These are phyloP conservation scores for Epichloe aotearoae DNA, from an alignment of 2,329 filamentous ascomycete genomes.

Conservation along the genomic window DNA sequence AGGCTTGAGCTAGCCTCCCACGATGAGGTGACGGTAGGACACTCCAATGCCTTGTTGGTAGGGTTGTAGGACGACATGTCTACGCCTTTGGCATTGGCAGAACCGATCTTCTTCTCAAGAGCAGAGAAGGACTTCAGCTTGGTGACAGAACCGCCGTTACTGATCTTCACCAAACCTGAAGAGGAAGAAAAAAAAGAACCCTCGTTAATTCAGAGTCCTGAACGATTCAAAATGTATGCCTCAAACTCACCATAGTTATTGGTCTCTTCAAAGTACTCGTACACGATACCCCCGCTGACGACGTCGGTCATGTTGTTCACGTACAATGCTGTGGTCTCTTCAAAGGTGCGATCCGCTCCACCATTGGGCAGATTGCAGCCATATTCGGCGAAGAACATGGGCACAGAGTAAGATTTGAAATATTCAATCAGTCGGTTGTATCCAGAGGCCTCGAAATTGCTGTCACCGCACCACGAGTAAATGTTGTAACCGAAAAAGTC, in stretches of 20 bases:
- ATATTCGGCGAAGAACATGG: constrained; percentile 97
- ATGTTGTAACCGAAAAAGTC: constrained; percentile 99
- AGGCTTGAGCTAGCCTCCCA: constrained; percentile 58
- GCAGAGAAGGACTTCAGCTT: constrained; percentile 63
- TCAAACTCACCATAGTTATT: constrained; percentile 66
- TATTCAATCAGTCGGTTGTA: constrained; percentile 74
- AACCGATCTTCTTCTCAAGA: constrained; percentile 56
- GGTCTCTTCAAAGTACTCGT: constrained; percentile 90
- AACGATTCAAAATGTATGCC: no score
- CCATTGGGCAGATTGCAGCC: constrained; percentile 69
- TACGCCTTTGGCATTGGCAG: constrained; percentile 52
- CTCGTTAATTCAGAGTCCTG: no score
- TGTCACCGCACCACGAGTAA: constrained; percentile 96
- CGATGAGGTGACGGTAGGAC: constrained; percentile 49
- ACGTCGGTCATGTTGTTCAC: constrained; percentile 67
- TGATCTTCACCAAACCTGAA: constrained; percentile 51
- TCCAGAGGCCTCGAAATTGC: constrained; percentile 61
- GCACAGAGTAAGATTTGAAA: constrained; percentile 80
- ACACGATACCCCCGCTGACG: constrained; percentile 94
- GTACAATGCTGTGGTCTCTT: constrained; percentile 75
- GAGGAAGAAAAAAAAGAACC: no score
- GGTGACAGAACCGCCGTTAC: constrained; percentile 39
- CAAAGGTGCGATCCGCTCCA: constrained; percentile 59
- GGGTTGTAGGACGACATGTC: constrained; percentile 56
- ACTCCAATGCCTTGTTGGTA: constrained; percentile 59